Percentiles rank a stretch among this genome's conserved stretches.
Evolutionary conservation across 2,329 filamentous ascomycete genomes (phyloP).

Genomic region (Dactylellina leptospora): DNA sequence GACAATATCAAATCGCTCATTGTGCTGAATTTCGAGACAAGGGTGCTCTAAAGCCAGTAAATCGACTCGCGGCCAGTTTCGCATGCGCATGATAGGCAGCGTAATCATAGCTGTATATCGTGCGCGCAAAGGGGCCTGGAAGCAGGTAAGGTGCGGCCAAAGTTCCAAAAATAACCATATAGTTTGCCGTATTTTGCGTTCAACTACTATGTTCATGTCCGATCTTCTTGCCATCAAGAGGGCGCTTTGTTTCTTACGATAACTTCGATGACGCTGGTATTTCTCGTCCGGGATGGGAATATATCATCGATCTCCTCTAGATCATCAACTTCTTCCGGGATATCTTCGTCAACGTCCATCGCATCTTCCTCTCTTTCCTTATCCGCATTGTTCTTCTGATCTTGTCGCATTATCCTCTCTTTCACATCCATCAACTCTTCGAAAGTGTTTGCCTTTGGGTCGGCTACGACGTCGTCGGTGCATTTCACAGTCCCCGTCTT

Average conservation of each 20-base stretch:
- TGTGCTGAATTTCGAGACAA: too few relatives aligned
- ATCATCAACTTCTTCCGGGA: conserved; percentile 35
- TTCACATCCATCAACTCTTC: conserved; percentile 48
- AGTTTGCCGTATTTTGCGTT: too few relatives aligned
- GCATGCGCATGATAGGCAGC: too few relatives aligned
- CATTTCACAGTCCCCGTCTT: conserved; percentile 71
- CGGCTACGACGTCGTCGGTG: conserved; percentile 71
- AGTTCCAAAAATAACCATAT: too few relatives aligned
- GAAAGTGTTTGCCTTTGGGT: conserved; percentile 58
- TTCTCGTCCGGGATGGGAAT: conserved; percentile 46
- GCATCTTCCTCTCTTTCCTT: conserved; percentile 18
- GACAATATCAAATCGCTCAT: conserved; percentile 15
- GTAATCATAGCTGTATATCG: too few relatives aligned
- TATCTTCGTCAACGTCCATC: conserved; percentile 42
- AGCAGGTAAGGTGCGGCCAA: too few relatives aligned
- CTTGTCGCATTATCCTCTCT: conserved; percentile 14
- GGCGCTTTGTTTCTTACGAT: conserved; percentile 44
- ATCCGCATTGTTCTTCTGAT: background rate
- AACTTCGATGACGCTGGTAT: conserved; percentile 48
- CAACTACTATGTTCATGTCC: too few relatives aligned
- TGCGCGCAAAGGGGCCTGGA: too few relatives aligned
- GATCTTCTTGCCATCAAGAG: conserved; percentile 10
- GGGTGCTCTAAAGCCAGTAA: too few relatives aligned
- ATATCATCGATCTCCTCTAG: conserved; percentile 48
- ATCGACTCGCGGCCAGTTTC: too few relatives aligned